A percentile compares a stretch with the other conserved stretches of the same genome.
Conservation (phyloP, 768 basidiomycete species). For the Rhizopogon vinicolor region DNA sequence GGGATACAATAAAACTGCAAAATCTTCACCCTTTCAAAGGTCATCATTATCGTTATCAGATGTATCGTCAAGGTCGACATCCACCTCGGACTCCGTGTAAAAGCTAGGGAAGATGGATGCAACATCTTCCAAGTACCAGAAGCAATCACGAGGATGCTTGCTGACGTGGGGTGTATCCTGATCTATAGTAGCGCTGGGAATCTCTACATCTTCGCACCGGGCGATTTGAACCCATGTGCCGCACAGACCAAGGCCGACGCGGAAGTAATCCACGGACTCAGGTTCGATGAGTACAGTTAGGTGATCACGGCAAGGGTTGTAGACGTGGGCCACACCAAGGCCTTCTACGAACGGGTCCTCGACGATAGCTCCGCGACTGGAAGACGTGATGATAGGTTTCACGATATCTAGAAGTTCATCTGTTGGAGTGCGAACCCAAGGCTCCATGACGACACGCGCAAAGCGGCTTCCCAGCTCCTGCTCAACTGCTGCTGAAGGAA, state of each 20-base stretch:
- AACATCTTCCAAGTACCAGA: constrained; percentile 58
- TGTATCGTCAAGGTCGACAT: neutral
- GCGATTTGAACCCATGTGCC: constrained; percentile 33
- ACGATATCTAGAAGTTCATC: constrained; percentile 33
- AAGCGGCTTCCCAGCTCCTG: constrained; percentile 37
- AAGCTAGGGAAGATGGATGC: constrained; percentile 49
- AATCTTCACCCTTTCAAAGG: neutral
- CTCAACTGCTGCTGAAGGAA: constrained; percentile 29
- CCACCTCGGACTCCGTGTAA: constrained; percentile 21
- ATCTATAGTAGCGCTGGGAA: neutral
- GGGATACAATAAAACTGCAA: neutral
- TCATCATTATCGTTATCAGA: neutral
- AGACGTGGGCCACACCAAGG: constrained; percentile 13
- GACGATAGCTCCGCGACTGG: constrained; percentile 23
- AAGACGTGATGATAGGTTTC: constrained; percentile 26
- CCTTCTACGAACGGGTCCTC: constrained; percentile 5
- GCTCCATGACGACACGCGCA: constrained; percentile 44
- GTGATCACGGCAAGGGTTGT: constrained; percentile 32
- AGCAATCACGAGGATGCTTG: constrained; percentile 20
- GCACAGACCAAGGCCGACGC: constrained; percentile 27
- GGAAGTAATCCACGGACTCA: constrained; percentile 9
- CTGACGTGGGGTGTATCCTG: neutral
- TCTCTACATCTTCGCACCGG: constrained; percentile 6
- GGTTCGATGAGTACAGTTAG: constrained; percentile 26
- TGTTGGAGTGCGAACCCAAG: constrained; percentile 37